These are phyloP conservation scores for Sporothrix humicola DNA, from an alignment of 2,329 filamentous ascomycete species.

Conservation along the genomic window DNA sequence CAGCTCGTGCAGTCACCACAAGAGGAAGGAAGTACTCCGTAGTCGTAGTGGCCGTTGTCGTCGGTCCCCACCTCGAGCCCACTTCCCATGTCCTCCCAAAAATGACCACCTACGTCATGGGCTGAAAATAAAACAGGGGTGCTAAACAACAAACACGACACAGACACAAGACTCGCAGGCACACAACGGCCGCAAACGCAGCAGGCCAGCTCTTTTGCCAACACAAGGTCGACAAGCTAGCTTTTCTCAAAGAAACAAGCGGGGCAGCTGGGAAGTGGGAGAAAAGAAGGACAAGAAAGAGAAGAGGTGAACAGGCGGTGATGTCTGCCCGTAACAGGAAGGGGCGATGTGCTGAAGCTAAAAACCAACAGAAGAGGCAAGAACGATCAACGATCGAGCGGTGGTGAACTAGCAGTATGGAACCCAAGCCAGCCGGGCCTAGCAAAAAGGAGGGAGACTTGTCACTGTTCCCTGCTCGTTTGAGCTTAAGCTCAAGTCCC, in stretches of 20 bases:
- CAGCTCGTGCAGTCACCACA: too few relatives aligned
- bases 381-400: not conserved
- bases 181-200: not conserved
- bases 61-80: constrained; percentile 17
- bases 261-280: not conserved
- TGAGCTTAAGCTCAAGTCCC: not conserved
- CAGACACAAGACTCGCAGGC: not conserved
- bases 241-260: not conserved
- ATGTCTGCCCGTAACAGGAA: not conserved
- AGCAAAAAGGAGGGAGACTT: constrained; percentile 1
- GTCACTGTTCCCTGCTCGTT: not conserved
- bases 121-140: not conserved
- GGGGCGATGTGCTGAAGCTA: not conserved
- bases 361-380: not conserved
- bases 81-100: constrained; percentile 19
- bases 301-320: not conserved
- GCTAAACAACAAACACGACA: constrained; percentile 6
- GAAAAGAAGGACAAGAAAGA: too few relatives aligned
- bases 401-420: not conserved
- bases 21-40: not conserved
- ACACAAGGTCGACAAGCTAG: too few relatives aligned
- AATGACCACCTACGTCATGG: constrained; percentile 22
- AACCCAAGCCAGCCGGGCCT: not conserved
- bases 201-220: too few relatives aligned
- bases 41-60: not conserved